Conservation (phyloP, 148 eudicot genomes). For the Dysphania ambrosioides region DNA sequence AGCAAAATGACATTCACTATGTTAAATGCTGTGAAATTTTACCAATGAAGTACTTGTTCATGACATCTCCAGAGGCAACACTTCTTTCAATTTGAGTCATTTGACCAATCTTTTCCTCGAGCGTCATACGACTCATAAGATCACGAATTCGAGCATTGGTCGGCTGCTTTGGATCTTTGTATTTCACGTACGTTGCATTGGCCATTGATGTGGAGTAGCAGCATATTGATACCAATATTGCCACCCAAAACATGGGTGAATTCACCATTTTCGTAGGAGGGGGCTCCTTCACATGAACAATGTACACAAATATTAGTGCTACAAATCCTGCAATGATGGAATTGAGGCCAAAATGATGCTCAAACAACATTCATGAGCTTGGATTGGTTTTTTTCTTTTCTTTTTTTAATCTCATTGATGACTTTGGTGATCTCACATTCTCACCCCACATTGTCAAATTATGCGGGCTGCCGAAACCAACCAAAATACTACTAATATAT, state of each 20-base stretch:
- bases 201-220: slow-evolving; percentile 27
- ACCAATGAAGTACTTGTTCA: slow-evolving; percentile 65
- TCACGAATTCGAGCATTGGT: slow-evolving; percentile 48
- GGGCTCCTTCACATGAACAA: slow-evolving; percentile 2
- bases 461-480: not conserved
- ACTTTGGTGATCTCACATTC: slow-evolving; percentile 3
- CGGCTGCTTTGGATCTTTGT: slow-evolving; percentile 69
- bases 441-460: slow-evolving; percentile 25
- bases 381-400: not conserved
- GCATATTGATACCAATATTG: slow-evolving; percentile 23
- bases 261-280: slow-evolving; percentile 15
- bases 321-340: not conserved
- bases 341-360: not conserved
- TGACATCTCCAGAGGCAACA: slow-evolving; percentile 53
- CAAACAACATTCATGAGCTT: not conserved
- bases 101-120: slow-evolving; percentile 74
- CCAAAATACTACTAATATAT: too few relatives aligned
- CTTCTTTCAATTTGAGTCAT: slow-evolving; percentile 70
- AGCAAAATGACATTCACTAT: not conserved
- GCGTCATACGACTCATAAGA: slow-evolving; percentile 55
- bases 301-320: not conserved
- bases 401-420: slow-evolving; percentile 2
- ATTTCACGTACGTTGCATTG: slow-evolving; percentile 43
- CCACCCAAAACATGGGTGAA: slow-evolving; percentile 16
- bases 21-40: slow-evolving; percentile 5